Base-by-base conservation (phyloP, 2,329 filamentous ascomycete species). In the Colletotrichum endophyticum region DNA sequence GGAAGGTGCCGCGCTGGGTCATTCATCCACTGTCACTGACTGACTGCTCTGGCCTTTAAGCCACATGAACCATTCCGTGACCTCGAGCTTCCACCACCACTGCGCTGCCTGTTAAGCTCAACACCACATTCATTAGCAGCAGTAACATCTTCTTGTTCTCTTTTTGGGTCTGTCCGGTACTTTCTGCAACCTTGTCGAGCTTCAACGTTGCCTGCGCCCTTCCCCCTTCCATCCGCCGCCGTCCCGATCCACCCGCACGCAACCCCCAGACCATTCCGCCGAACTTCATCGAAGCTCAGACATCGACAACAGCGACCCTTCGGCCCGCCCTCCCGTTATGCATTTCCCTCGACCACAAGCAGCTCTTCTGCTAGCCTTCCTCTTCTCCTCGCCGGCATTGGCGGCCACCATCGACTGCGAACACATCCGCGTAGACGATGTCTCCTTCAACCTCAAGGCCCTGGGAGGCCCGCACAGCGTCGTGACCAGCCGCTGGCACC, bases 391-490 rank as follows among this genome's bases (percentile, higher is more conserved):
- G 19, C 78, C 83, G 3, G 82, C 87, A 5, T 84, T 84, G 12
- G 83, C 87, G 16, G 87, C 90, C 57, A 90, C 88, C 78, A 85
- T 95, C 71, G 85, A 91, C 78, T 96, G 94, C 88, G 87, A 90
- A 25, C 88, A 92, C 66, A 87, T 95, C 36, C 85, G 89, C 6
- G 88, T 91, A 2, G 90, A 93, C 78, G 88, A 87, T 28, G 88
- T 91, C 76, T 88, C 86, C 34, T 96, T 94, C 84, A 89, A 96
- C 84, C 87, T 96, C 34, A 87, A 87, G 30, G 84, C 88, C 78
- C 89, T 96, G 9, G 88, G 86, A 8, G 95, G 94, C 2, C 93
- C 94, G 39, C 94, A 94, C 83, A 91, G 92, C 0, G 92, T 95
- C 49, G 89, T 95, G 71, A 91, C 91, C 66, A 88, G 87, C 81